phyloP scores from a whole-genome alignment of 78 protist species.

The Dictyostelium intermedium region DNA sequence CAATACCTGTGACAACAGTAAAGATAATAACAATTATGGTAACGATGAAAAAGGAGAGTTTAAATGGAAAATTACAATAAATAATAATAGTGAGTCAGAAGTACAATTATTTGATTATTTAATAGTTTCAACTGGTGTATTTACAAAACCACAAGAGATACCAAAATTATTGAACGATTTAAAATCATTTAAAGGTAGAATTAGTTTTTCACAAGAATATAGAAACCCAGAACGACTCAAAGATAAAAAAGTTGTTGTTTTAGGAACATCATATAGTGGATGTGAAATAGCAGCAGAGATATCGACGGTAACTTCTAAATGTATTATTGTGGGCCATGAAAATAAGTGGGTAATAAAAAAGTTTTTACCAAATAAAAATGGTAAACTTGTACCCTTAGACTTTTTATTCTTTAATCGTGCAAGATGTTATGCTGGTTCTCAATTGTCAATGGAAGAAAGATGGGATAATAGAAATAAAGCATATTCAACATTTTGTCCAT shows the following conservation, averaged over 20 bases:
- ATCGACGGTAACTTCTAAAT: background rate
- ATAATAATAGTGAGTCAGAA: background rate
- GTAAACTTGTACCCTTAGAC: background rate
- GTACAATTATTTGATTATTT: background rate
- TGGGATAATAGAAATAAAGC: background rate
- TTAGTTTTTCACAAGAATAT: background rate
- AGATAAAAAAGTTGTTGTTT: background rate
- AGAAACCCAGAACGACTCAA: background rate
- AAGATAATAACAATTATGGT: background rate
- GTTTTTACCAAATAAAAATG: background rate
- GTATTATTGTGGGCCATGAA: background rate
- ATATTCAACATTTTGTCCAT: background rate
- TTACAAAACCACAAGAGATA: background rate
- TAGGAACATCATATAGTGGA: background rate
- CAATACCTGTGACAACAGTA: no score
- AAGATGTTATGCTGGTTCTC: background rate
- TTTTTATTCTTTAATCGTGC: background rate
- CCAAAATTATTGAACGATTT: background rate
- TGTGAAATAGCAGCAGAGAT: background rate
- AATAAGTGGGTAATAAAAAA: background rate
- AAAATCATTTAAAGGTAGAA: background rate
- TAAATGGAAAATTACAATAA: background rate
- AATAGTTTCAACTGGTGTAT: background rate
- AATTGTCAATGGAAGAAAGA: background rate
- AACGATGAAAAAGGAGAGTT: background rate